These are phyloP conservation scores for Suhomyces sp. DNA, from an alignment of 805 yeast genomes.

Conservation along the genomic window DNA sequence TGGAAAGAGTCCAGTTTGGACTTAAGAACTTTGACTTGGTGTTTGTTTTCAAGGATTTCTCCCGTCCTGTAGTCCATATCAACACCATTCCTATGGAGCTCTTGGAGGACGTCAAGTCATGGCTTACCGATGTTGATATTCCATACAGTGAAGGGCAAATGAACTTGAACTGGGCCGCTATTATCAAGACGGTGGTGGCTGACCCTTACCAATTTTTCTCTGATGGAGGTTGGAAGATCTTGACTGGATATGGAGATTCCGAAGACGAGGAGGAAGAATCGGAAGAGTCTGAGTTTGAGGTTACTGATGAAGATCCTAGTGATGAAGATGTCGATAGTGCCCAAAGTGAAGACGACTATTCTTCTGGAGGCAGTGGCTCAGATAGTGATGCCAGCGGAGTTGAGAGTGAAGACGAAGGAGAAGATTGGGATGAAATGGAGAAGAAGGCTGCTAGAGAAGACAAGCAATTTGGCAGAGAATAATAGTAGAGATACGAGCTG, in stretches of 20 bases:
- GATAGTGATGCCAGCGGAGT: constrained; percentile 33
- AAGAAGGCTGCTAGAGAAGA: constrained; percentile 53
- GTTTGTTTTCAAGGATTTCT: constrained; percentile 91
- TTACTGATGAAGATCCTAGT: constrained; percentile 55
- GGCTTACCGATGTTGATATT: constrained; percentile 97
- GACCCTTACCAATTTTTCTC: constrained; percentile 92
- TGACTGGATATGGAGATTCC: constrained; percentile 78
- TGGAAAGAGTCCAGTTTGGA: constrained; percentile 97
- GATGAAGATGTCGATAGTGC: constrained; percentile 62
- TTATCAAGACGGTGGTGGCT: constrained; percentile 88
- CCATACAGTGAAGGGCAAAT: constrained; percentile 93
- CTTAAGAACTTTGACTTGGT: constrained; percentile 94
- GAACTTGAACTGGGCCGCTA: constrained; percentile 91
- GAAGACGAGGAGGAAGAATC: constrained; percentile 66
- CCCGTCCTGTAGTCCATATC: constrained; percentile 82
- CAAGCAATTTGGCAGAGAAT: constrained; percentile 26
- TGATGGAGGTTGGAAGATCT: constrained; percentile 96
- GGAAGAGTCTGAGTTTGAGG: constrained; percentile 71
- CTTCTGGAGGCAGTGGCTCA: constrained; percentile 35
- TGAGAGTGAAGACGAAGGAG: constrained; percentile 36
- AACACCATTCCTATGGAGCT: constrained; percentile 93
- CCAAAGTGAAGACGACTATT: constrained; percentile 40
- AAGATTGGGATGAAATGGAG: constrained; percentile 63
- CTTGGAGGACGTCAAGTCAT: constrained; percentile 87
- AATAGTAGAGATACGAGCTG: not conserved